Base-by-base conservation (phyloP, 495 filamentous ascomycete species). In the Penicillium silybi region DNA sequence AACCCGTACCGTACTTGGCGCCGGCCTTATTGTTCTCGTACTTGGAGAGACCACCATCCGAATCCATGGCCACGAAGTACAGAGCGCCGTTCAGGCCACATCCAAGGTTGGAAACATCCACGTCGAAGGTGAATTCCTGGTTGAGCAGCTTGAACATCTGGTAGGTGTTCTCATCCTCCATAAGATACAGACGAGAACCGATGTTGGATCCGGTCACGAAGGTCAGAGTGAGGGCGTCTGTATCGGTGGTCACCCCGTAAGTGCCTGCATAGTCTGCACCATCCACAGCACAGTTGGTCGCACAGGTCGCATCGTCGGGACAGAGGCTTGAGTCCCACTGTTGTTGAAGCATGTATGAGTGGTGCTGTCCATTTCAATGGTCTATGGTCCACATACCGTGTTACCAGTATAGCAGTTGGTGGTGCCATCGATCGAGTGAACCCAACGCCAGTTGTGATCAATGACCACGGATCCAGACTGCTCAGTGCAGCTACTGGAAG, bases 21-120 rank as follows among this genome's bases (percentile, higher is more conserved):
- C 86, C 86, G 3, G 85, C 86, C 38, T 78, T 77, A 72, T 89
- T 89, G 46, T 67, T 65, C 0, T 71, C 56, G 55, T 73, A 75
- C 34, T 70, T 64, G 20, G 75, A 53, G 53, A 77, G 63, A 22
- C 81, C 85, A 60, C 86, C 86, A 44, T 80, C 78, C 11, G 74
- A 63, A 40, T 84, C 77, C 86, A 89, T 89, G 57, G 80, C 64
- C 3, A 80, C 74, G 6, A 89, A 74, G 66, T 89, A 89, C 23
- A 89, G 64, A 15, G 86, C 86, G 42, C 86, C 86, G 65, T 90
- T 87, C 55, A 84, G 77, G 25, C 85, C 86, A 58, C 85, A 89
- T 2, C 82, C 79, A 18, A 88, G 69, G 29, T 79, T 74, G 17
- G 78, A 82, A 20, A 82, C 69, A 48, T 89, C 85, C 0, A 87